Conservation (phyloP, 148 eudicot genomes). For the Vaccinium macrocarpon region DNA sequence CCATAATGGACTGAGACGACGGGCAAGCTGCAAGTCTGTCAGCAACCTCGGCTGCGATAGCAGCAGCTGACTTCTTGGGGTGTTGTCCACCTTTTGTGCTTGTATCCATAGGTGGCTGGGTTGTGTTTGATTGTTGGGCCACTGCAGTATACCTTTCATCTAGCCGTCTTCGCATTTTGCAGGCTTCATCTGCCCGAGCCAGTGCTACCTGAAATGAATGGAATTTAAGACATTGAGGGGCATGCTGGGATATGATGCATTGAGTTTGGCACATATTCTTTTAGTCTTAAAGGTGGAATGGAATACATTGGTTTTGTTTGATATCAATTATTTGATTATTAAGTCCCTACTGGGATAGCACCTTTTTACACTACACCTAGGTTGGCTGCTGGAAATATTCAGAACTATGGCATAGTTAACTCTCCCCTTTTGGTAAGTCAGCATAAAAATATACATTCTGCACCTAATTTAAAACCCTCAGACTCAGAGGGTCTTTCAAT, state of each 20-base stretch:
- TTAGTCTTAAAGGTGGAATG: not conserved
- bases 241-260: not conserved
- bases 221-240: not conserved
- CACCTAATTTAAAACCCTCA: not conserved
- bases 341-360: not conserved
- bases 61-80: conserved; percentile 67
- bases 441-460: not conserved
- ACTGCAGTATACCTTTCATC: conserved; percentile 51
- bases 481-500: not conserved
- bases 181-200: conserved; percentile 70
- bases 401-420: not conserved
- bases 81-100: conserved; percentile 34
- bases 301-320: not conserved
- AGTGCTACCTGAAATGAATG: conserved; percentile 61
- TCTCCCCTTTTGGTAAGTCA: not conserved
- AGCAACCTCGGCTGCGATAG: conserved; percentile 88
- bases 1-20: conserved; percentile 84
- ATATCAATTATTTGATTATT: not conserved
- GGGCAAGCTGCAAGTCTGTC: conserved; percentile 91
- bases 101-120: conserved; percentile 22
- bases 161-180: conserved; percentile 55
- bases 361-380: not conserved
- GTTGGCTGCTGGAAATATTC: not conserved
- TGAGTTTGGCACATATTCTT: not conserved
- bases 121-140: conserved; percentile 23